phyloP scores from a whole-genome alignment of 2,329 filamentous ascomycete genomes.

The Colletotrichum ledebouriae region DNA sequence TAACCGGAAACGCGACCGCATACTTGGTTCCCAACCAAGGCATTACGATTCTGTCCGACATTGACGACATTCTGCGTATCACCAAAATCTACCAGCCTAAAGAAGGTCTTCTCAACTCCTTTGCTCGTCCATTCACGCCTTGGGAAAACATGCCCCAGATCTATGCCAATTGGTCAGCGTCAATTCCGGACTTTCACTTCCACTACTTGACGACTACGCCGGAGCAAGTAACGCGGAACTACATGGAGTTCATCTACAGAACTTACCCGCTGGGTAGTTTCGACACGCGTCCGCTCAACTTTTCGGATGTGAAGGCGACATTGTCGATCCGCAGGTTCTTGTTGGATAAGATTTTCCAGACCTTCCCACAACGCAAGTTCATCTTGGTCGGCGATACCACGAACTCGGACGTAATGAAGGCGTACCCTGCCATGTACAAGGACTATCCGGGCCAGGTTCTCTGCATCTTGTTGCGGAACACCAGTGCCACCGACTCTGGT shows the following conservation, averaged over 20 bases:
- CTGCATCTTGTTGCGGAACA: conserved; percentile 84
- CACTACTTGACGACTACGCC: conserved; percentile 87
- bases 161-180: conserved; percentile 80
- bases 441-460: conserved; percentile 79
- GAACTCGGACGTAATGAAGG: conserved; percentile 82
- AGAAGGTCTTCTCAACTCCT: conserved; percentile 81
- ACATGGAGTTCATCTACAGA: conserved; percentile 85
- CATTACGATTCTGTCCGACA: conserved; percentile 80
- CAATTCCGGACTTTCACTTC: conserved; percentile 78
- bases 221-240: conserved; percentile 81
- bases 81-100: conserved; percentile 85
- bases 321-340: conserved; percentile 78
- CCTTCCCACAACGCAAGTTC: conserved; percentile 81
- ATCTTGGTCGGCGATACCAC: conserved; percentile 82
- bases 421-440: conserved; percentile 70
- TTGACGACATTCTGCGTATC: conserved; percentile 84
- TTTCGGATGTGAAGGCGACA: conserved; percentile 80
- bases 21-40: conserved; percentile 80
- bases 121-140: conserved; percentile 76
- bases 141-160: conserved; percentile 88
- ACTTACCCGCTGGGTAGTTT: conserved; percentile 83
- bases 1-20: conserved; percentile 79
- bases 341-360: conserved; percentile 79
- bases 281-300: conserved; percentile 83
- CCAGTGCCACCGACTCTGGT: conserved; percentile 73